Conservation (phyloP, 768 basidiomycete genomes). For the Mycena vitilis region DNA sequence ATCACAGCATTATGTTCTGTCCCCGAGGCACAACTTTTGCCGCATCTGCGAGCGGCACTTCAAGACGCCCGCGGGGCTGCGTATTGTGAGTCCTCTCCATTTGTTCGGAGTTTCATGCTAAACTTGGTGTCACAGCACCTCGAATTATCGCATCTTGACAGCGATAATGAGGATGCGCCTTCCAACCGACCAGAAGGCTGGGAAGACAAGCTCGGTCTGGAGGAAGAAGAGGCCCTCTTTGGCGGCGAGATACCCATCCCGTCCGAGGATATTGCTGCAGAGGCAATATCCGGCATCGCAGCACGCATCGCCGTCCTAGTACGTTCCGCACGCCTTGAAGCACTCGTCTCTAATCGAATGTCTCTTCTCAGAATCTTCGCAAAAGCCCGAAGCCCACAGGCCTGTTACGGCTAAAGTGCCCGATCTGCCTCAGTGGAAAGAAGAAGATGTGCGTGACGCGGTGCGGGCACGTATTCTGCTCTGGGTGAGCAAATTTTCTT, state of each 20-base stretch:
- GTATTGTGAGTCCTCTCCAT: slow-evolving; percentile 30
- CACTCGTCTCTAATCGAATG: not conserved
- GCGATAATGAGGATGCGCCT: slow-evolving; percentile 39
- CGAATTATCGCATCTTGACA: slow-evolving; percentile 44
- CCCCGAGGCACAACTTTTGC: slow-evolving; percentile 46
- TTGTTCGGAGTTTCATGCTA: not conserved
- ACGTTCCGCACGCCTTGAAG: not conserved
- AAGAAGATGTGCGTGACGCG: slow-evolving; percentile 41
- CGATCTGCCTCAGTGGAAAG: slow-evolving; percentile 43
- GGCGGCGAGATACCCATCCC: slow-evolving; percentile 37
- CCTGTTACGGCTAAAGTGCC: slow-evolving; percentile 39
- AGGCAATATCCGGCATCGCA: not conserved
- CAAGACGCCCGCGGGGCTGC: slow-evolving; percentile 42
- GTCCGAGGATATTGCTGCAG: slow-evolving; percentile 9
- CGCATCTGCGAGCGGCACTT: slow-evolving; percentile 45
- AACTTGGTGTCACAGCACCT: slow-evolving; percentile 36
- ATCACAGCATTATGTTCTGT: slow-evolving; percentile 44
- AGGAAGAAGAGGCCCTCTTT: slow-evolving; percentile 39
- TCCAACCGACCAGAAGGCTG: slow-evolving; percentile 41
- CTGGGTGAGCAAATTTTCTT: slow-evolving; percentile 39
- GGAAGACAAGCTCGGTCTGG: slow-evolving; percentile 45
- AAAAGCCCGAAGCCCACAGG: slow-evolving; percentile 13
- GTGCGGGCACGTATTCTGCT: slow-evolving; percentile 49
- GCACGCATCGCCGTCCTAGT: slow-evolving; percentile 10
- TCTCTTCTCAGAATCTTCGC: slow-evolving; percentile 5